Evolutionary conservation across 2,329 filamentous ascomycete genomes (phyloP).

Genomic region (Microdochium paspali): DNA sequence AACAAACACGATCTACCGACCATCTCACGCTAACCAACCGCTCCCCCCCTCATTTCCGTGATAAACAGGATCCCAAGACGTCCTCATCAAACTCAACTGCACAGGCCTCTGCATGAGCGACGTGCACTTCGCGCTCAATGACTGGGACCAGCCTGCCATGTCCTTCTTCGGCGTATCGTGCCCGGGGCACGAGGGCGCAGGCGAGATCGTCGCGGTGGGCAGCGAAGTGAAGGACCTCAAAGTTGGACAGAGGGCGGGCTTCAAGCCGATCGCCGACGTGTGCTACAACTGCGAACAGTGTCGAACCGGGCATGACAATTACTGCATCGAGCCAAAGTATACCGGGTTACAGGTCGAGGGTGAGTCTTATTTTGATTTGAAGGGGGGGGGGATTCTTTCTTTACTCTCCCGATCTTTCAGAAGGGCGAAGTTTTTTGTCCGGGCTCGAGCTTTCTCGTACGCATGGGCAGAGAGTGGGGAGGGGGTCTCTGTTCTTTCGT

Average conservation of each 20-base stretch:
- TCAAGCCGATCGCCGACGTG: slow-evolving; percentile 20
- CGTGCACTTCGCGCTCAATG: slow-evolving; percentile 9
- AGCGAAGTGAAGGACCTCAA: slow-evolving; percentile 18
- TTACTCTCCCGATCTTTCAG: neutral
- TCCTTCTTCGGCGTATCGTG: slow-evolving; percentile 5
- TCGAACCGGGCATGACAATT: slow-evolving; percentile 21
- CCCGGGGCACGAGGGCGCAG: slow-evolving; percentile 28
- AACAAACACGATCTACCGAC: too few species aligned
- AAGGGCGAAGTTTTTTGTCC: too few species aligned
- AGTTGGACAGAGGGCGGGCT: slow-evolving; percentile 26
- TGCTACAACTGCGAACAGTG: slow-evolving; percentile 26
- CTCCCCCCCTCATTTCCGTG: neutral
- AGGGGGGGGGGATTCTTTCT: too few species aligned
- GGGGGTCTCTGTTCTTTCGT: neutral
- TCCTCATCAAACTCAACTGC: slow-evolving; percentile 8
- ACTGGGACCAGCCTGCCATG: slow-evolving; percentile 7
- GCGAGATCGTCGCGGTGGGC: slow-evolving; percentile 23
- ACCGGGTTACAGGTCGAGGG: slow-evolving; percentile 7
- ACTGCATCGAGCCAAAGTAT: slow-evolving; percentile 13
- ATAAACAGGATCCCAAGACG: slow-evolving; percentile 7
- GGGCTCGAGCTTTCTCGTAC: too few species aligned
- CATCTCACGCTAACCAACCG: neutral
- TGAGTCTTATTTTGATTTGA: slow-evolving; percentile 1
- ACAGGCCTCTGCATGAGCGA: slow-evolving; percentile 10
- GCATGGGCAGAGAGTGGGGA: neutral